Evolutionary conservation across 139 green algal species (phyloP).

Genomic region (Picochlorum sp.): DNA sequence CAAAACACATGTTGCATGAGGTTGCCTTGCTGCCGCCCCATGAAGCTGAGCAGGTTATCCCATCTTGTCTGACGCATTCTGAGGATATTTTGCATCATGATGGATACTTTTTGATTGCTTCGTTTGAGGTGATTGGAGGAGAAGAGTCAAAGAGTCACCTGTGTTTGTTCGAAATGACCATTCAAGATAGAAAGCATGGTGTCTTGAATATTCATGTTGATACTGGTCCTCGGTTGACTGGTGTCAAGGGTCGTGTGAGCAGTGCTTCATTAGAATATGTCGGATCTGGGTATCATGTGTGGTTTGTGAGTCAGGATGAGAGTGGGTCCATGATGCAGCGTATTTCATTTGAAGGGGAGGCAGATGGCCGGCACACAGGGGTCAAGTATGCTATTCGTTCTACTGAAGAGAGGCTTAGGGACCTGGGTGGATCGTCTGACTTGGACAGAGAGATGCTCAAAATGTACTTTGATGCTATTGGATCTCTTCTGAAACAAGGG

Average conservation of each 20-base stretch:
- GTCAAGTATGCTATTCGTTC: too few species aligned
- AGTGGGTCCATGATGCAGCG: neutral
- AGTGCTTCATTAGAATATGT: neutral
- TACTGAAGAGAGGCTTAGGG: too few species aligned
- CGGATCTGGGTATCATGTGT: neutral
- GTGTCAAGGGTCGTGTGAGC: neutral
- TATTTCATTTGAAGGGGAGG: neutral
- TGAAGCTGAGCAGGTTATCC: neutral
- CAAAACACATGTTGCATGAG: slow-evolving; percentile 10
- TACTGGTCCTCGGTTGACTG: neutral
- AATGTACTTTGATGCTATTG: too few species aligned
- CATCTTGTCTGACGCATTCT: neutral
- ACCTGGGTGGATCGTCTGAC: too few species aligned
- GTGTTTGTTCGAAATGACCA: slow-evolving; percentile 4
- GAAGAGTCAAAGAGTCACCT: neutral
- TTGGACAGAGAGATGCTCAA: too few species aligned
- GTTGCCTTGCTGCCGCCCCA: slow-evolving; percentile 7
- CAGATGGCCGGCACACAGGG: too few species aligned
- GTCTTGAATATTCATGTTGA: neutral
- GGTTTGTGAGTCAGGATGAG: neutral
- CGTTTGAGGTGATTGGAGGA: neutral
- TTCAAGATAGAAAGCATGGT: slow-evolving; percentile 10
- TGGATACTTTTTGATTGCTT: slow-evolving; percentile 14
- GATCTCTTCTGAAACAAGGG: too few species aligned
- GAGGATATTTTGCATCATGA: slow-evolving; percentile 20